Evolutionary conservation across 805 yeast species (phyloP).

Genomic region (Barnettozyma salicaria): DNA sequence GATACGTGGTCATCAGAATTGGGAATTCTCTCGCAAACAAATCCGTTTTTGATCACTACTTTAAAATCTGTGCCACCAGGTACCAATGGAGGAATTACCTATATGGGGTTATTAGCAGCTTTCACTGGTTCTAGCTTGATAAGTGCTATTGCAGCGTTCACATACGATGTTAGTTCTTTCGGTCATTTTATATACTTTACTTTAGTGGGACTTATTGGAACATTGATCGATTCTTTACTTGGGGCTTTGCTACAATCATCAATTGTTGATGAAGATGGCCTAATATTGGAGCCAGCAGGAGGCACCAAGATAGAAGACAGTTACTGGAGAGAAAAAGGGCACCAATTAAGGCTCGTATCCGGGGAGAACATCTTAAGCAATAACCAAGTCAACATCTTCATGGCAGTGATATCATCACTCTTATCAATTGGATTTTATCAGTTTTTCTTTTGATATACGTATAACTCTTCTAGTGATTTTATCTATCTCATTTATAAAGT

Average conservation of each 20-base stretch:
- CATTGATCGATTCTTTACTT: constrained; percentile 35
- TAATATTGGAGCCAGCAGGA: constrained; percentile 27
- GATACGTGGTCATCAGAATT: constrained; percentile 45
- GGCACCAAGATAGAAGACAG: constrained; percentile 31
- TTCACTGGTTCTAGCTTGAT: constrained; percentile 31
- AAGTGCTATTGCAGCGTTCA: constrained; percentile 26
- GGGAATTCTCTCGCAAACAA: constrained; percentile 34
- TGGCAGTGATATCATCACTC: constrained; percentile 28
- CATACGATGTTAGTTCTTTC: constrained; percentile 15
- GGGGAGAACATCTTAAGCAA: constrained; percentile 35
- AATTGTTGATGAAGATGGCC: constrained; percentile 28
- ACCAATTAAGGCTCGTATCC: constrained; percentile 23
- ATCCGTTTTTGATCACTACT: constrained; percentile 37
- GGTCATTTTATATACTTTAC: constrained; percentile 27
- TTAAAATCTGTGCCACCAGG: constrained; percentile 38
- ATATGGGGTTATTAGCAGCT: constrained; percentile 33
- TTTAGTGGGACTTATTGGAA: constrained; percentile 32
- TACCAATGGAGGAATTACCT: constrained; percentile 41
- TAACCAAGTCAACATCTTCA: constrained; percentile 34
- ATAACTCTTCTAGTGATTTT: too few species aligned
- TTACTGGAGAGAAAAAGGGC: constrained; percentile 13
- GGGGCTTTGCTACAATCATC: constrained; percentile 38
- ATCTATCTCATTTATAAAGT: too few species aligned
- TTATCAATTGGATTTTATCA: constrained; percentile 26
- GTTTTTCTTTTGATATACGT: constrained; percentile 8